These are phyloP conservation scores for Carex littledalei DNA, from an alignment of 176 grass and related monocot species.

Conservation along the genomic window DNA sequence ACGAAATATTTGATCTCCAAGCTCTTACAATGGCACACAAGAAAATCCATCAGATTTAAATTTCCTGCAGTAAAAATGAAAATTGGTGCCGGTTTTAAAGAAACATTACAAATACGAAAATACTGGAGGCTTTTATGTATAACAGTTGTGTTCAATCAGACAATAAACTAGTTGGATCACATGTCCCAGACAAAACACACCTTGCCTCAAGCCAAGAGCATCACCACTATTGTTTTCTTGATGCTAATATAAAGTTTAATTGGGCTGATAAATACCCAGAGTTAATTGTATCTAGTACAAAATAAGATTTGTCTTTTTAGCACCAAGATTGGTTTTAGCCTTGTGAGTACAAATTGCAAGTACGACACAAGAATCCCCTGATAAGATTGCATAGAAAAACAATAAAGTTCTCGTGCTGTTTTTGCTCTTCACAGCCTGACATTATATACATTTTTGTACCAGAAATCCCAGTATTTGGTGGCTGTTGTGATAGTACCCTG, in stretches of 20 bases:
- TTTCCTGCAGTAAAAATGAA: neutral
- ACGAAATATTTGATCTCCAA: neutral
- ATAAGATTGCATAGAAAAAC: too few relatives aligned
- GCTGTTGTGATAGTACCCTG: conserved; percentile 50
- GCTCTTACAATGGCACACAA: neutral
- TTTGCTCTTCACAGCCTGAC: too few relatives aligned
- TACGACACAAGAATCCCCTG: too few relatives aligned
- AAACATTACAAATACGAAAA: neutral
- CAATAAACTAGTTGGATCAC: neutral
- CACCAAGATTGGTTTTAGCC: too few relatives aligned
- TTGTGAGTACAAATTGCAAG: too few relatives aligned
- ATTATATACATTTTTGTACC: conserved; percentile 29
- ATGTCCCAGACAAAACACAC: neutral
- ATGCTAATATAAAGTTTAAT: too few relatives aligned
- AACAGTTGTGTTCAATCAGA: neutral
- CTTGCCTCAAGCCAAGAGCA: neutral
- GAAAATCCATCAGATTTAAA: neutral
- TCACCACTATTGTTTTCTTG: neutral
- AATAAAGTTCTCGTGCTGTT: too few relatives aligned
- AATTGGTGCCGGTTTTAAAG: neutral
- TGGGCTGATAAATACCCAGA: too few relatives aligned
- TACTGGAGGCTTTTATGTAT: neutral
- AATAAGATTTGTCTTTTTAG: too few relatives aligned
- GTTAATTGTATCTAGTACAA: too few relatives aligned
- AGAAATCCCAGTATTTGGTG: conserved; percentile 70